phyloP scores from a whole-genome alignment of 805 yeast species.

The Cyberlindnera maritima region DNA sequence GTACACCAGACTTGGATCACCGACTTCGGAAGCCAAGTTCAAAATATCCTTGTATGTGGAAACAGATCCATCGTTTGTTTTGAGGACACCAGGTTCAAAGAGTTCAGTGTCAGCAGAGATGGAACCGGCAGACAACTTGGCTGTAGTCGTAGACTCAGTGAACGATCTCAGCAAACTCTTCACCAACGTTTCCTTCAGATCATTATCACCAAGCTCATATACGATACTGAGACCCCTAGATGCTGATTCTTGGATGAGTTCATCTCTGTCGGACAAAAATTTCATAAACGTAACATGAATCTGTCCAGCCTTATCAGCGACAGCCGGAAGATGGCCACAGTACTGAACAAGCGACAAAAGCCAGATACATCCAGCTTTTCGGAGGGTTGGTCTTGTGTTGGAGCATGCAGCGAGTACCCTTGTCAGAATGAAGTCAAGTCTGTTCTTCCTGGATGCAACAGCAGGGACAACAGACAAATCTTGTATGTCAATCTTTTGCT shows the following conservation, averaged over 20 bases:
- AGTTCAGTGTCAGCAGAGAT: slow-evolving; percentile 77
- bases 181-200: slow-evolving; percentile 68
- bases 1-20: slow-evolving; percentile 91
- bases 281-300: slow-evolving; percentile 76
- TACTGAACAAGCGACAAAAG: slow-evolving; percentile 75
- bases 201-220: slow-evolving; percentile 71
- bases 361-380: slow-evolving; percentile 85
- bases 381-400: slow-evolving; percentile 67
- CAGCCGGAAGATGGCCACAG: slow-evolving; percentile 47
- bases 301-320: slow-evolving; percentile 45
- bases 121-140: slow-evolving; percentile 56
- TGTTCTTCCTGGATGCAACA: slow-evolving; percentile 10
- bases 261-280: slow-evolving; percentile 79
- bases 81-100: slow-evolving; percentile 78
- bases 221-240: slow-evolving; percentile 81
- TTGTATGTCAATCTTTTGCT: slow-evolving; percentile 52
- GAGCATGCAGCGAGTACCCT: slow-evolving; percentile 50
- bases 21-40: slow-evolving; percentile 87
- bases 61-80: slow-evolving; percentile 80
- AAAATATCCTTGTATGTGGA: slow-evolving; percentile 90
- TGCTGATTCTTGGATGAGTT: slow-evolving; percentile 88
- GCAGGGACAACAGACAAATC: slow-evolving; percentile 23
- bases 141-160: slow-evolving; percentile 56
- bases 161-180: slow-evolving; percentile 72
- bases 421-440: slow-evolving; percentile 37